Percentiles rank a stretch among this genome's conserved stretches.
These are phyloP conservation scores for Pythium rhizo-oryzae DNA, from an alignment of 352 stramenopile species.

Conservation along the genomic window DNA sequence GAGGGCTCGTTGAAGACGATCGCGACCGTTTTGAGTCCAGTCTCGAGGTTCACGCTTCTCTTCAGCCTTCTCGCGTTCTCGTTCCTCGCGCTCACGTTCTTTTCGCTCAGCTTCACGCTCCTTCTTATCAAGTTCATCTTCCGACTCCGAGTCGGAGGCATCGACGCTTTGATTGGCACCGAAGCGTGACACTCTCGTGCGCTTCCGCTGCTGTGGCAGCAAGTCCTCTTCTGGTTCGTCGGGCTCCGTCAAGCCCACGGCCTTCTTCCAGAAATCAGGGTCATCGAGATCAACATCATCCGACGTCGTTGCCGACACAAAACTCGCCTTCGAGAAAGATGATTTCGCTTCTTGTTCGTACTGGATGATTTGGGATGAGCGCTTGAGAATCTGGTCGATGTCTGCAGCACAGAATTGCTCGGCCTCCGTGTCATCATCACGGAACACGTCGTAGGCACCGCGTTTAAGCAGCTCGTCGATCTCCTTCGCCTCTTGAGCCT, in stretches of 20 bases:
- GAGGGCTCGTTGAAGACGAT: constrained; percentile 80
- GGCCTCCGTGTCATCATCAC: constrained; percentile 87
- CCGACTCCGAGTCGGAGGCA: constrained; percentile 66
- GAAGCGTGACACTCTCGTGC: constrained; percentile 85
- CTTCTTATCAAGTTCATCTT: constrained; percentile 55
- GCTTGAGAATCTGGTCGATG: constrained; percentile 98
- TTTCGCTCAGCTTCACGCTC: constrained; percentile 51
- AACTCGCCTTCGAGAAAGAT: constrained; percentile 93
- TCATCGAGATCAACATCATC: constrained; percentile 98
- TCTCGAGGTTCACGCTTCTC: constrained; percentile 81
- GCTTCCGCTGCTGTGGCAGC: constrained; percentile 81
- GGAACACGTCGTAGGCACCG: constrained; percentile 92
- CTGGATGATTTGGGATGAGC: constrained; percentile 84
- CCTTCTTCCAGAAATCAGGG: constrained; percentile 99
- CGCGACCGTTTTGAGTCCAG: constrained; percentile 86
- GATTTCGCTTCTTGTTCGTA: constrained; percentile 85
- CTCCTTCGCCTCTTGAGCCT: constrained; percentile 88
- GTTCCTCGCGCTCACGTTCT: constrained; percentile 43
- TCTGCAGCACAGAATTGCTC: constrained; percentile 97
- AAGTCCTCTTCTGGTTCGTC: constrained; percentile 63
- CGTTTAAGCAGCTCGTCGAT: constrained; percentile 92
- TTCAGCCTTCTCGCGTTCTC: constrained; percentile 38
- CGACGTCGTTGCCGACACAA: constrained; percentile 86
- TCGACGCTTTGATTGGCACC: constrained; percentile 38
- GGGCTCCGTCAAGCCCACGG: constrained; percentile 86